Percentiles rank a stretch among this genome's conserved stretches.
Evolutionary conservation across 495 filamentous ascomycete genomes (phyloP).

Genomic region (Lophiotrema nucula): DNA sequence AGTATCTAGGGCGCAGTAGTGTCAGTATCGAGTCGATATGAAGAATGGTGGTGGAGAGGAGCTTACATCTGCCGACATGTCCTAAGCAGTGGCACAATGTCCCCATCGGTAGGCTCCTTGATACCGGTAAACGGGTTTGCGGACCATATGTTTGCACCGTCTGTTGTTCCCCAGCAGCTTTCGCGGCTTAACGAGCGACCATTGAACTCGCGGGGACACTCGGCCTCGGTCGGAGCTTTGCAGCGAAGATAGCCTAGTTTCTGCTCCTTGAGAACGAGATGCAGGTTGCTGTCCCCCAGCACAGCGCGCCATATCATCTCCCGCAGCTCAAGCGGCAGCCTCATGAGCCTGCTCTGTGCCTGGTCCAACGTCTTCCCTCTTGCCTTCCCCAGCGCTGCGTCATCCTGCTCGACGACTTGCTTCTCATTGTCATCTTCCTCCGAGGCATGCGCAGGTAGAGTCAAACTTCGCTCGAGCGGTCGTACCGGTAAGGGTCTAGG

Average conservation of each 20-base stretch:
- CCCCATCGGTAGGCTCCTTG: slow-evolving; percentile 18
- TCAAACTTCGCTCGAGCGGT: slow-evolving; percentile 11
- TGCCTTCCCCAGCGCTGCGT: background rate
- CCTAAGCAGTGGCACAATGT: slow-evolving; percentile 18
- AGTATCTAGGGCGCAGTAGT: too few species aligned
- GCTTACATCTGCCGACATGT: slow-evolving; percentile 25
- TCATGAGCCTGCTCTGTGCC: slow-evolving; percentile 16
- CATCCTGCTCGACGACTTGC: background rate
- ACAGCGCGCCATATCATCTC: slow-evolving; percentile 17
- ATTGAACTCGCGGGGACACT: slow-evolving; percentile 18
- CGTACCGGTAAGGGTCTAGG: slow-evolving; percentile 17
- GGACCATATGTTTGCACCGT: slow-evolving; percentile 24
- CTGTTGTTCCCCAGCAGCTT: slow-evolving; percentile 26
- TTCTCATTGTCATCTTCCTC: background rate
- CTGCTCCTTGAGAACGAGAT: slow-evolving; percentile 23
- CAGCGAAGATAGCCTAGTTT: slow-evolving; percentile 27
- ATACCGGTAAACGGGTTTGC: background rate
- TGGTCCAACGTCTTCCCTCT: slow-evolving; percentile 19
- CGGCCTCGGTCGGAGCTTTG: slow-evolving; percentile 16
- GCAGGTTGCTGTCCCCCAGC: slow-evolving; percentile 23
- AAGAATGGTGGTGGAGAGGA: background rate
- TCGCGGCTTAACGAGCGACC: slow-evolving; percentile 14
- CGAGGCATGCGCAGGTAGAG: slow-evolving; percentile 1
- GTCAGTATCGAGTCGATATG: background rate
- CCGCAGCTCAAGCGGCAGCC: slow-evolving; percentile 21